phyloP scores from a whole-genome alignment of 2,329 filamentous ascomycete genomes.

The Pestalotiopsis sp. region DNA sequence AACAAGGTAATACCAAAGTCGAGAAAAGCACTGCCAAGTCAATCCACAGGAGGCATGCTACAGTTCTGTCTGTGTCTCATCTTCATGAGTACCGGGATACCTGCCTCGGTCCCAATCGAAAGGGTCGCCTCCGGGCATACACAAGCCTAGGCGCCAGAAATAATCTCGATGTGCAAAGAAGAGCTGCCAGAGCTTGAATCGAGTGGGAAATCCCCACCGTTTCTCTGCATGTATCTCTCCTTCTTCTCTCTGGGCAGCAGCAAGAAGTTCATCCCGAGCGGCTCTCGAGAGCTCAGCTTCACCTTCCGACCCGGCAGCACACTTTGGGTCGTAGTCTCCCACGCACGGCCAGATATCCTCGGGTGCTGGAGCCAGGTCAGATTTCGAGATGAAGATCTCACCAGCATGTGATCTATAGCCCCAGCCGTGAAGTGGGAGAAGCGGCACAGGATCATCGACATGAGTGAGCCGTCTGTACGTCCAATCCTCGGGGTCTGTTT shows the following conservation, averaged over 20 bases:
- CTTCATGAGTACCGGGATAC: slow-evolving; percentile 41
- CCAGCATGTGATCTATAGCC: slow-evolving; percentile 83
- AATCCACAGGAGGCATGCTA: slow-evolving; percentile 23
- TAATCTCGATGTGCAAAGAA: slow-evolving; percentile 96
- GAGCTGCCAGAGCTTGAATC: slow-evolving; percentile 84
- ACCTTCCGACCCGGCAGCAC: slow-evolving; percentile 65
- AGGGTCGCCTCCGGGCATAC: slow-evolving; percentile 79
- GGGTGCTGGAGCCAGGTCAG: slow-evolving; percentile 66
- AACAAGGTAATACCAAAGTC: not conserved
- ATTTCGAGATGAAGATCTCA: slow-evolving; percentile 82
- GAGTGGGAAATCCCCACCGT: slow-evolving; percentile 61
- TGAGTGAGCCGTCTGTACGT: slow-evolving; percentile 83
- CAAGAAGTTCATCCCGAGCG: slow-evolving; percentile 24
- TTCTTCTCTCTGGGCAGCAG: slow-evolving; percentile 5
- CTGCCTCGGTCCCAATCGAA: slow-evolving; percentile 63
- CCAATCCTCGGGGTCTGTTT: slow-evolving; percentile 34
- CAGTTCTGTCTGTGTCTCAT: slow-evolving; percentile 33
- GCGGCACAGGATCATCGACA: slow-evolving; percentile 81
- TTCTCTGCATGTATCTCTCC: slow-evolving; percentile 33
- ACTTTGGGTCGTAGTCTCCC: slow-evolving; percentile 71
- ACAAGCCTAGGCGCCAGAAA: slow-evolving; percentile 91
- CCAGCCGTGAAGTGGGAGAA: slow-evolving; percentile 86
- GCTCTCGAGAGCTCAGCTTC: slow-evolving; percentile 25
- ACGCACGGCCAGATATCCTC: slow-evolving; percentile 72
- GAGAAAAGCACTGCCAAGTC: no score